Percentiles rank a stretch among this genome's conserved stretches.
phyloP scores from a whole-genome alignment of 768 basidiomycete genomes.

The Punctularia strigosozonata region DNA sequence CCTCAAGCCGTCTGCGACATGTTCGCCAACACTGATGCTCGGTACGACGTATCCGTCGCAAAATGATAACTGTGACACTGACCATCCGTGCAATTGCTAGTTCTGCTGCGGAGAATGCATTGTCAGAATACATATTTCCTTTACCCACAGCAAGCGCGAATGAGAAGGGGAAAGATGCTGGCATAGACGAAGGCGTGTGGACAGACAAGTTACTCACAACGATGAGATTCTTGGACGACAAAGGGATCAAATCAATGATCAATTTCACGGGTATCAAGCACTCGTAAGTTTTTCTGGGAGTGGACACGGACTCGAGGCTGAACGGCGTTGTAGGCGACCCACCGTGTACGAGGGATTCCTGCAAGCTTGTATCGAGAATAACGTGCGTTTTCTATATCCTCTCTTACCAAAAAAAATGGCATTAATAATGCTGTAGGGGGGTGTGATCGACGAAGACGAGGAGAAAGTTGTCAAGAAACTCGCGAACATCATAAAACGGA shows the following conservation, averaged over 20 bases:
- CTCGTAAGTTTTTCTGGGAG: slow-evolving; percentile 29
- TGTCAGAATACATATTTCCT: slow-evolving; percentile 74
- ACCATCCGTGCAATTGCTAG: slow-evolving; percentile 18
- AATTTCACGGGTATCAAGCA: slow-evolving; percentile 51
- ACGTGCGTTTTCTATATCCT: slow-evolving; percentile 40
- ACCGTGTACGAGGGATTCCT: slow-evolving; percentile 60
- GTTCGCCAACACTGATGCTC: too few species aligned
- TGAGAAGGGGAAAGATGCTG: slow-evolving; percentile 32
- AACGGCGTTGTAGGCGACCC: slow-evolving; percentile 38
- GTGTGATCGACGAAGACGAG: slow-evolving; percentile 79
- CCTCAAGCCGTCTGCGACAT: slow-evolving; percentile 64
- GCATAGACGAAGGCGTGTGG: slow-evolving; percentile 76
- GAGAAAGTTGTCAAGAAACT: slow-evolving; percentile 47
- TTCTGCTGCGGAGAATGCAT: slow-evolving; percentile 48
- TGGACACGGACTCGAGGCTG: not conserved
- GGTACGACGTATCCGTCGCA: too few species aligned
- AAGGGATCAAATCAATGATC: slow-evolving; percentile 44
- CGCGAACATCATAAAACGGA: slow-evolving; percentile 36
- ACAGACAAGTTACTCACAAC: slow-evolving; percentile 70
- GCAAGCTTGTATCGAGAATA: slow-evolving; percentile 66
- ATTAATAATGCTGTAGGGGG: slow-evolving; percentile 43
- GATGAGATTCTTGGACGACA: slow-evolving; percentile 55
- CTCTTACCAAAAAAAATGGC: not conserved
- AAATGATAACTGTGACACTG: too few species aligned
- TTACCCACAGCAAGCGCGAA: slow-evolving; percentile 44